Evolutionary conservation across 306 rosid genomes (phyloP), one percentile per base, ranked within the genome.

Genomic region (Neltuma alba): DNA sequence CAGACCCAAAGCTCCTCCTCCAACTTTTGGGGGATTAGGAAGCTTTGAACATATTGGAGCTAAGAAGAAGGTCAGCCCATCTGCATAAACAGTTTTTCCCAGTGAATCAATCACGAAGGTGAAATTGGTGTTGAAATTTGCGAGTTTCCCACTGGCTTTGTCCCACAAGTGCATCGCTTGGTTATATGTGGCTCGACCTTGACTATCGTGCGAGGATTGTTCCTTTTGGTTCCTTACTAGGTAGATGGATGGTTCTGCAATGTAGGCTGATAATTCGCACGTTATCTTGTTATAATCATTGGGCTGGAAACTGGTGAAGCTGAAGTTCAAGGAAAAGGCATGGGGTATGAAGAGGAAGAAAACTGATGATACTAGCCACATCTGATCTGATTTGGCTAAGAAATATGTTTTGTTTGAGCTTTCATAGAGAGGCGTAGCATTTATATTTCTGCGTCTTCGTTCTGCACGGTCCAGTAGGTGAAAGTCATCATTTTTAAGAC

Each of bases 41-140:
- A 54, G 14, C 61, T n/a, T 21, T 21, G 5, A 54, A 21, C 6
- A 14, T 0, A 9, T 3, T n/a, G n/a, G n/a, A n/a, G n/a, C n/a
- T n/a, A n/a, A n/a, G n/a, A n/a, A n/a, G n/a, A n/a, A n/a, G n/a
- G 67, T 4, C 8, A 54, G 2, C 5, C 89, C 94, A 61, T 88
- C 88, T 23, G 40, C 94, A 66, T 70, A 83, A 0, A 0, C 0
- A 0, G 0, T 0, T 3, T 5, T 4, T 14, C 27, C 33, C 15
- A 3, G 27, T n/a, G 91, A 78, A 44, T 12, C 15, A 0, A 44
- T 44, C 18, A 2, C 1, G 0, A 44, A 44, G 18, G 0, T 30
- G 74, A 88, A 90, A 30, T 83, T 73, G 16, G 90, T 86, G 20
- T 44, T 64, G 75, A 90, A 90, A 61, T 85, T 81, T 14, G 89